A percentile compares a stretch with the other conserved stretches of the same genome.
Conservation (phyloP, 2,329 filamentous ascomycete species). For the Didymella glomerata region DNA sequence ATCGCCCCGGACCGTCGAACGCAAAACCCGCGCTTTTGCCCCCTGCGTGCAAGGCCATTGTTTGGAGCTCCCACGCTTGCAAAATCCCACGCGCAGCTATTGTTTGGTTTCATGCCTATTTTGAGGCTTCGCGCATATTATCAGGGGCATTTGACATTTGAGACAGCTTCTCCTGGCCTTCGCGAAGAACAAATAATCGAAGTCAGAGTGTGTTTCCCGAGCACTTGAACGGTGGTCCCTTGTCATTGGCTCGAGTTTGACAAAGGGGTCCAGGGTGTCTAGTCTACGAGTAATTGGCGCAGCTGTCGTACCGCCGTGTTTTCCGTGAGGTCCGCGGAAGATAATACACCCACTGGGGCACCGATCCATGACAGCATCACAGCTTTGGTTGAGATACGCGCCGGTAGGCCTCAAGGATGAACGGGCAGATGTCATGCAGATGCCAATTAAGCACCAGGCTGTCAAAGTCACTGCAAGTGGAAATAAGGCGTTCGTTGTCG, state of each 20-base stretch:
- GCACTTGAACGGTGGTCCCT: not conserved
- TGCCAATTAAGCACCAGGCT: conserved; percentile 1
- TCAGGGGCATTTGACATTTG: not conserved
- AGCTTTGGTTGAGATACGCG: not conserved
- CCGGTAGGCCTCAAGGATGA: not conserved
- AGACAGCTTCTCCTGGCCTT: conserved; percentile 13
- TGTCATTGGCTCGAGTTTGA: conserved; percentile 1
- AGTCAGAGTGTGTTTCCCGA: not conserved
- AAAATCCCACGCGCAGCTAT: conserved; percentile 14
- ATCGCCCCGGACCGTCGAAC: conserved; percentile 21
- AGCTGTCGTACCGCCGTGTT: conserved; percentile 4
- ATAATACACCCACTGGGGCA: not conserved
- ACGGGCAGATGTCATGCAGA: conserved; percentile 7
- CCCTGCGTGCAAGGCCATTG: conserved; percentile 15
- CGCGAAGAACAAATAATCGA: conserved; percentile 4
- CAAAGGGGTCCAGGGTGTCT: not conserved
- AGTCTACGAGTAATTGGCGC: conserved; percentile 14
- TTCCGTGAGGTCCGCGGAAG: conserved; percentile 8
- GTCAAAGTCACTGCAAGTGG: not conserved
- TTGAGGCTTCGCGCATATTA: not conserved
- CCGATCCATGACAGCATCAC: conserved; percentile 16
- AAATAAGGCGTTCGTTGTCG: not conserved
- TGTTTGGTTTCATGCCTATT: conserved; percentile 26
- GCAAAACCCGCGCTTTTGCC: conserved; percentile 5
- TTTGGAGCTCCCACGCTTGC: conserved; percentile 11